Percentiles rank a stretch among this genome's conserved stretches.
phyloP scores from a whole-genome alignment of 2,329 filamentous ascomycete genomes.

The Phyllosticta citrichinensis region DNA sequence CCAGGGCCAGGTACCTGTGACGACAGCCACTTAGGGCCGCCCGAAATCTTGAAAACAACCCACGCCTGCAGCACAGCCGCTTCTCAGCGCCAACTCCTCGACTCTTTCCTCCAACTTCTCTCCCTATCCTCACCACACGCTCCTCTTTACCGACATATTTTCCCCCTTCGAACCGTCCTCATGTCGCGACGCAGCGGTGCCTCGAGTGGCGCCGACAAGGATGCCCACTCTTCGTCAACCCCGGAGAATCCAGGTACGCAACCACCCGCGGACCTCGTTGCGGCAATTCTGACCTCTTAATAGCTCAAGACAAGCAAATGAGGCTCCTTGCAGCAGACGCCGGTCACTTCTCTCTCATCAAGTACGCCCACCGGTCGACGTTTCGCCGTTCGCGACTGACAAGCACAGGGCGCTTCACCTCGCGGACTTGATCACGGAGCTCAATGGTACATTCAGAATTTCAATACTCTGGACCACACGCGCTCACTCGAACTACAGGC shows the following conservation, averaged over 20 bases:
- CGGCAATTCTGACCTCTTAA: slow-evolving; percentile 10
- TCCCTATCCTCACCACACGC: neutral
- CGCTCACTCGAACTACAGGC: slow-evolving; percentile 36
- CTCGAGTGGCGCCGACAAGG: slow-evolving; percentile 41
- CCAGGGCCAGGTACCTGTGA: slow-evolving; percentile 3
- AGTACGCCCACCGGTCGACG: slow-evolving; percentile 18
- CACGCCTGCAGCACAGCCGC: slow-evolving; percentile 9
- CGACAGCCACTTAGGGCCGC: slow-evolving; percentile 5
- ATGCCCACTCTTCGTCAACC: slow-evolving; percentile 33
- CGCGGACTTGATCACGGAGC: slow-evolving; percentile 72
- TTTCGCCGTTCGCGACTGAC: slow-evolving; percentile 11
- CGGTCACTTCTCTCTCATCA: slow-evolving; percentile 57
- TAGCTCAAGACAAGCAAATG: slow-evolving; percentile 67
- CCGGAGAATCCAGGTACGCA: slow-evolving; percentile 22
- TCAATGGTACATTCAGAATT: slow-evolving; percentile 48
- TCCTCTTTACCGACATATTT: neutral
- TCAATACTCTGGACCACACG: too few relatives aligned
- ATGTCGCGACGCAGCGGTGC: slow-evolving; percentile 57
- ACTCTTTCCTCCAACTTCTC: neutral
- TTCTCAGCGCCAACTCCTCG: neutral
- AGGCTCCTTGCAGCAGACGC: slow-evolving; percentile 58
- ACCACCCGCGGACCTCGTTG: neutral
- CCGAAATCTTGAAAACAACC: slow-evolving; percentile 11
- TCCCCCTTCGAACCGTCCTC: slow-evolving; percentile 2
- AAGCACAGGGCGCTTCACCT: slow-evolving; percentile 52